These are phyloP conservation scores for Coniophora puteana DNA, from an alignment of 1,284 basidiomycete species.

Conservation along the genomic window DNA sequence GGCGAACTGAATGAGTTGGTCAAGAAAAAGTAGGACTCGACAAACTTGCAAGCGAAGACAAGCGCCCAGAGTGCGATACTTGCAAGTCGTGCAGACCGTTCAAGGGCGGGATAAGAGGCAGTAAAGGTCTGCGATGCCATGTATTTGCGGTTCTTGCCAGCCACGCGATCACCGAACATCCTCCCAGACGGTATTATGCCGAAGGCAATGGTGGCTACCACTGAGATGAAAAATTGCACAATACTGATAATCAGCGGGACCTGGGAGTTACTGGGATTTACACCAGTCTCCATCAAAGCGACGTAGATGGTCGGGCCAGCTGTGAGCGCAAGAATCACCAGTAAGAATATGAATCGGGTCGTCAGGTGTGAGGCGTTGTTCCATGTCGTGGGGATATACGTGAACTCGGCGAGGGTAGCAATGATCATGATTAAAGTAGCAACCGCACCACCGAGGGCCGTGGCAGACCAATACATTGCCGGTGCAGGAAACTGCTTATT, in stretches of 20 bases:
- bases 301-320: conserved; percentile 91
- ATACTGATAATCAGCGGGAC: conserved; percentile 84
- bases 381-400: conserved; percentile 97
- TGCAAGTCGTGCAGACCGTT: conserved; percentile 64
- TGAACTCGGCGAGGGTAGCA: conserved; percentile 89
- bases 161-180: conserved; percentile 94
- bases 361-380: conserved; percentile 94
- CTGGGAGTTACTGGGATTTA: conserved; percentile 39
- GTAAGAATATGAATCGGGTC: conserved; percentile 82
- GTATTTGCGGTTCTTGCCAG: conserved; percentile 91
- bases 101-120: conserved; percentile 84
- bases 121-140: conserved; percentile 97
- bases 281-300: conserved; percentile 68
- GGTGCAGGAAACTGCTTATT: conserved; percentile 55
- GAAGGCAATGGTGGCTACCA: conserved; percentile 77
- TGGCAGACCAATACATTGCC: conserved; percentile 91
- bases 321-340: conserved; percentile 83
- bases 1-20: conserved; percentile 90
- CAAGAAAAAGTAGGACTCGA: conserved; percentile 95
- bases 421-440: conserved; percentile 88
- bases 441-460: conserved; percentile 88
- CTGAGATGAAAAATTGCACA: conserved; percentile 87
- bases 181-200: conserved; percentile 86
- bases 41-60: conserved; percentile 90
- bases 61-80: conserved; percentile 87